Evolutionary conservation across 139 green algal species (phyloP).

Genomic region (Bryopsis sp.): DNA sequence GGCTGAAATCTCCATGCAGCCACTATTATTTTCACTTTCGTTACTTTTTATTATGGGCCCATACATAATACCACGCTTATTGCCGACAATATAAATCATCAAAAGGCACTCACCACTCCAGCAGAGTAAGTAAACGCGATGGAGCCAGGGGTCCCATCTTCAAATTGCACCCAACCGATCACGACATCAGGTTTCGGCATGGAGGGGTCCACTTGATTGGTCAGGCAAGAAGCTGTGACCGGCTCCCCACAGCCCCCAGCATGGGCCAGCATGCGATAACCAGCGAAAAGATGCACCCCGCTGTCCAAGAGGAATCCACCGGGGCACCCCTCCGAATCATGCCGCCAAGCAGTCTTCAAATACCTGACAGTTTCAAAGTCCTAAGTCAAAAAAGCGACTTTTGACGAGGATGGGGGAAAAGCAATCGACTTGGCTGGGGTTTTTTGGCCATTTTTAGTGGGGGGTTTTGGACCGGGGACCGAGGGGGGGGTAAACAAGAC

Average conservation of each 20-base stretch:
- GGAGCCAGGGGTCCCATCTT: background rate
- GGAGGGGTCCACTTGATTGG: background rate
- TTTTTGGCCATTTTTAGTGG: too few relatives aligned
- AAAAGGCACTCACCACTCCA: too few relatives aligned
- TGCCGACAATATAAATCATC: too few relatives aligned
- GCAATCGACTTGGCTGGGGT: too few relatives aligned
- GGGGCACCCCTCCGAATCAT: conserved; percentile 32
- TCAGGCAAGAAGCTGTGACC: conserved; percentile 5
- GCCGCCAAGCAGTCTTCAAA: conserved; percentile 37
- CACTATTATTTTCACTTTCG: too few relatives aligned
- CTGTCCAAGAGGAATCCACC: conserved; percentile 45
- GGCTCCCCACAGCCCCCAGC: conserved; percentile 25
- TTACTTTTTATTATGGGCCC: too few relatives aligned
- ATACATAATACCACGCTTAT: too few relatives aligned
- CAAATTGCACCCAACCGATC: conserved; percentile 7
- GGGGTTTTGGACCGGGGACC: too few relatives aligned
- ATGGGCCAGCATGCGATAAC: conserved; percentile 26
- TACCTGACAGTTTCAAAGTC: conserved; percentile 33
- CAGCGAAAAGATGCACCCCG: conserved; percentile 46
- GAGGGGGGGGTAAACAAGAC: too few relatives aligned
- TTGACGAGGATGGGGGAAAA: background rate
- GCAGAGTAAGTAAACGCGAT: conserved; percentile 1
- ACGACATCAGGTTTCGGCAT: conserved; percentile 8
- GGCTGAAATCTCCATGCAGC: too few relatives aligned
- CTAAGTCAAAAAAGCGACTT: background rate